Evolutionary conservation across 225 moss, liverwort and hornwort genomes (phyloP), one percentile per base, ranked within the genome.

Genomic region (Marchantia polymorpha): DNA sequence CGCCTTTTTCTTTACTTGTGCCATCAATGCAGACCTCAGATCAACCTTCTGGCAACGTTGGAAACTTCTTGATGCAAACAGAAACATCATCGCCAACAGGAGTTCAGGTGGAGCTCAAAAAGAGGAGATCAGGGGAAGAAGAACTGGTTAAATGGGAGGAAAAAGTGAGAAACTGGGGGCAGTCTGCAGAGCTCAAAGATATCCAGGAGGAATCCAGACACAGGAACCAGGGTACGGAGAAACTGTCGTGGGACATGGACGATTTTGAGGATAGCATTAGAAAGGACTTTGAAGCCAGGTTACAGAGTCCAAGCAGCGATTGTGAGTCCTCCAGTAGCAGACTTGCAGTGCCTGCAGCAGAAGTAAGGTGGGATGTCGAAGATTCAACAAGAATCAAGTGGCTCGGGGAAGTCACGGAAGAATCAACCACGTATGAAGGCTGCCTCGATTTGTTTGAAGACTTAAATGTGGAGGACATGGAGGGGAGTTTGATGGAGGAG

Each of bases 101-200:
- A 25, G 19, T 75, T 50, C 51, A 52, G 55, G 39, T n/a, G 39
- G 71, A 55, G 25, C 7, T 51, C n/a, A 52, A 15, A 1, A 73
- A 73, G 8, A 68, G 64, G 69, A 73, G 69, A 51, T 51, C 29
- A 26, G 73, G 13, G 22, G 66, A 80, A 31, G 73, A 86, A 65
- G 52, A 61, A 10, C 50, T 77, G 80, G 68, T 77, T 52, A 86
- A 48, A 16, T 77, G 52, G 77, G 80, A 85, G 73, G 67, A 76
- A 6, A 76, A 25, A 63, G 6, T 67, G 25, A 77, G 31, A 77
- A 80, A 56, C 60, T 80, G 76, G 31, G 77, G 46, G 29, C 68
- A 76, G 71, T 47, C 71, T 64, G 51, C 72, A 73, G 76, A 73
- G 66, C 19, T 72, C 14, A 73, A 58, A 72, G 82, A 66, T 20